These are phyloP conservation scores for Fusarium chaquense DNA, from an alignment of 2,329 filamentous ascomycete species.

Conservation along the genomic window DNA sequence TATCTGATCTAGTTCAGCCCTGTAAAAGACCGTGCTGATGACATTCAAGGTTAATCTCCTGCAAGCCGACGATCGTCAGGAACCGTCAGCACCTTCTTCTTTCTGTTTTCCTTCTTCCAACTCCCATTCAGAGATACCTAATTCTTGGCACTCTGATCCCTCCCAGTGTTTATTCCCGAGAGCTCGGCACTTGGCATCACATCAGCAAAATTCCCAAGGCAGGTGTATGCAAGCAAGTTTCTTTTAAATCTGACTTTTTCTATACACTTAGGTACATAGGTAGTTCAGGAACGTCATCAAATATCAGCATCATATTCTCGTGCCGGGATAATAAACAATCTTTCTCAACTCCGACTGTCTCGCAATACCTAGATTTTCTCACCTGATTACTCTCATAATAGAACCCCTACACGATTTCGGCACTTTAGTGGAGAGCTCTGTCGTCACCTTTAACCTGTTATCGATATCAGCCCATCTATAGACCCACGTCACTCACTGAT, in stretches of 20 bases:
- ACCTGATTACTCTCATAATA: background rate
- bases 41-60: background rate
- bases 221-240: background rate
- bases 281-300: background rate
- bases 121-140: background rate
- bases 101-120: background rate
- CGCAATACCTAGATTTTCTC: background rate
- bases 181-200: background rate
- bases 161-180: conserved; percentile 18
- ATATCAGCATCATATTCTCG: background rate
- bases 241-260: background rate
- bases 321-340: background rate
- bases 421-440: conserved; percentile 33
- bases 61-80: conserved; percentile 15
- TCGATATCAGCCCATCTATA: conserved; percentile 37
- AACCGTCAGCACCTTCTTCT: conserved; percentile 3
- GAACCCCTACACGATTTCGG: conserved; percentile 9
- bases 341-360: background rate
- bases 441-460: conserved; percentile 34
- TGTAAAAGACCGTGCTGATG: conserved; percentile 17
- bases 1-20: conserved; percentile 13
- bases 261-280: too few relatives aligned
- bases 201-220: background rate
- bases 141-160: background rate
- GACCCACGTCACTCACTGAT: conserved; percentile 34